These are phyloP conservation scores for Arthrobotrys pseudoclavata DNA, from an alignment of 2,329 filamentous ascomycete genomes.

Conservation along the genomic window DNA sequence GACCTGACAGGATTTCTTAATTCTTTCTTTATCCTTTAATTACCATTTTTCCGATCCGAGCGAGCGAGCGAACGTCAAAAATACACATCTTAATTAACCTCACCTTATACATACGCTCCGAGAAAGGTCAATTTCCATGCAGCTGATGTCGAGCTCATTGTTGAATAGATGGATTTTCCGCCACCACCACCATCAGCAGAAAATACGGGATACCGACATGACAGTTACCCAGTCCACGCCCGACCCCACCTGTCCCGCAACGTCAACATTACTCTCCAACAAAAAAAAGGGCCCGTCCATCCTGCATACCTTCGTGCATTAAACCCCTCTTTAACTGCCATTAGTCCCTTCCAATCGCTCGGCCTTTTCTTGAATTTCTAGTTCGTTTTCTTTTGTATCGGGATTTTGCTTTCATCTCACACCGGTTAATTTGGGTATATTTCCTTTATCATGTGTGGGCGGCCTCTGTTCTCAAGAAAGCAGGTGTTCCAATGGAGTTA, in stretches of 20 bases:
- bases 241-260: constrained; percentile 58
- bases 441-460: constrained; percentile 59
- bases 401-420: constrained; percentile 50
- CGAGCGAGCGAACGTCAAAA: constrained; percentile 49
- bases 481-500: constrained; percentile 59
- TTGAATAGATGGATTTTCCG: constrained; percentile 40
- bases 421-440: constrained; percentile 59
- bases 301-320: constrained; percentile 38
- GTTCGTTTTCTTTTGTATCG: constrained; percentile 44
- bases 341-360: constrained; percentile 41
- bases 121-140: constrained; percentile 34
- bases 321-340: constrained; percentile 40
- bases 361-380: constrained; percentile 34
- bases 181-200: constrained; percentile 22
- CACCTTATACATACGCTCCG: constrained; percentile 22
- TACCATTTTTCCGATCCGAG: constrained; percentile 56
- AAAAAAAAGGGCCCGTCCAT: constrained; percentile 28
- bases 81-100: constrained; percentile 41
- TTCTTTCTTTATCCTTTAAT: constrained; percentile 50
- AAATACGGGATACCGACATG: constrained; percentile 23
- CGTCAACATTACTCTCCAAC: constrained; percentile 44
- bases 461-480: constrained; percentile 59
- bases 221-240: constrained; percentile 32
- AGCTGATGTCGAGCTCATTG: constrained; percentile 43
- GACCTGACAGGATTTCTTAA: constrained; percentile 41